phyloP scores from a whole-genome alignment of 495 filamentous ascomycete genomes.

The Parathielavia appendiculata region DNA sequence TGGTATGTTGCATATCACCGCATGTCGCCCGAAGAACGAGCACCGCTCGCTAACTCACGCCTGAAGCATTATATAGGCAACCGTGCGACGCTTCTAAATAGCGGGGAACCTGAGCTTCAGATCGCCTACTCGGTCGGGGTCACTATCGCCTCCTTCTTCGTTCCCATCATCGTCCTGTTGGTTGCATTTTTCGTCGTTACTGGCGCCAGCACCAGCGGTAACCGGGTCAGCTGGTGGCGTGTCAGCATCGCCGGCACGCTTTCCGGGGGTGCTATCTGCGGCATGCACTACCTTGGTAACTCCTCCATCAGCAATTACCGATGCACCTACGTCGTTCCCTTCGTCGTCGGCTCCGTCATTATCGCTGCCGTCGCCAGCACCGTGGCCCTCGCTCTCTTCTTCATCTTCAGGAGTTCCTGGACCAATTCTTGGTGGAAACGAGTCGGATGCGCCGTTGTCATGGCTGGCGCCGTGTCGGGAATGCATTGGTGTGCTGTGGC shows the following conservation, averaged over 20 bases:
- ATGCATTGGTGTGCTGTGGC: slow-evolving; percentile 85
- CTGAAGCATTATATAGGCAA: slow-evolving; percentile 74
- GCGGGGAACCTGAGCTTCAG: slow-evolving; percentile 56
- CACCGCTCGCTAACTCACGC: neutral
- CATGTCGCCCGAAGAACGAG: neutral
- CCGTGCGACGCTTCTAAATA: slow-evolving; percentile 62
- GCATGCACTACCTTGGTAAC: slow-evolving; percentile 89
- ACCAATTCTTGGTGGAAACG: slow-evolving; percentile 74
- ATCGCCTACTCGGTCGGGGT: slow-evolving; percentile 67
- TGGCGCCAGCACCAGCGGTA: slow-evolving; percentile 53
- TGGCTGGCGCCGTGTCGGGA: slow-evolving; percentile 70
- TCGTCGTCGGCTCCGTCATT: slow-evolving; percentile 63
- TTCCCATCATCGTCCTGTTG: slow-evolving; percentile 70
- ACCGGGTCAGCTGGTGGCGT: slow-evolving; percentile 48
- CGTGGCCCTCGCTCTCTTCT: slow-evolving; percentile 67
- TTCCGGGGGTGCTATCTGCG: slow-evolving; percentile 69
- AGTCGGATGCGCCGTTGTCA: slow-evolving; percentile 55
- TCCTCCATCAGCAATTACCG: slow-evolving; percentile 74
- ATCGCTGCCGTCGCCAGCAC: slow-evolving; percentile 69
- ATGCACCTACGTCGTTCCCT: slow-evolving; percentile 49
- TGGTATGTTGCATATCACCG: slow-evolving; percentile 31
- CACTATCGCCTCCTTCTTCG: slow-evolving; percentile 73
- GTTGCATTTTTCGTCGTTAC: slow-evolving; percentile 67
- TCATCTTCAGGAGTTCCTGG: slow-evolving; percentile 70
- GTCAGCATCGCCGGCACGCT: slow-evolving; percentile 59